Evolutionary conservation across 352 stramenopile species (phyloP), one percentile per base, ranked within the genome.

Genomic region (Phytophthora nicotianae): DNA sequence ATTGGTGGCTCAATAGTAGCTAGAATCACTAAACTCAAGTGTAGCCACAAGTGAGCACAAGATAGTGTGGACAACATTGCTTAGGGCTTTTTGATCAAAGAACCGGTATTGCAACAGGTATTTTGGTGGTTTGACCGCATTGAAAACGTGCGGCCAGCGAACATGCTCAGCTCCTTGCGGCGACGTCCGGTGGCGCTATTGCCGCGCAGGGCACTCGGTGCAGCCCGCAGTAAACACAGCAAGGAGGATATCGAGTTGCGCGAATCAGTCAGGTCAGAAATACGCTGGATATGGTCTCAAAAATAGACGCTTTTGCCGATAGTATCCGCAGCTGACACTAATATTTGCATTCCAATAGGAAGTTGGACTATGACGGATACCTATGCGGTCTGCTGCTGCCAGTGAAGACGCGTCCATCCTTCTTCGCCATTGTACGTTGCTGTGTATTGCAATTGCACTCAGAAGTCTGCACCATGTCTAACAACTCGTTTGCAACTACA

Each of bases 291-390:
- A 27, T 38, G 21, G 4, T 23, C 16, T 7, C 0, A 32, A n/a
- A 37, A 43, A 5, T 0, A 14, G 41, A 14, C 10, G 8, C 16
- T 19, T 38, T 19, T 13, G 33, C 32, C 27, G 1, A 33, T 41
- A 43, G 4, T 52, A 32, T 26, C 33, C n/a, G 43, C n/a, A 10
- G 27, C 20, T 68, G 13, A 58, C 45, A 20, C 33, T 10, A 20
- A 3, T 53, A 2, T 42, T 19, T 40, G 17, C 19, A 43, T 26
- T 41, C 45, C 11, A 9, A 50, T 69, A 95, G 86, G 58, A 91
- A 89, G 62, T 58, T 87, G 38, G 87, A 96, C 70, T 96, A 93
- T 61, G 85, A 95, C 71, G 78, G 91, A 74, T 96, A 90, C 35
- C 67, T 90, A 10, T 88, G 79, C 51, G 86, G 86, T 0, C 48